Percentiles rank a stretch among this genome's conserved stretches.
These are phyloP conservation scores for Fonsecaea pedrosoi DNA, from an alignment of 2,329 filamentous ascomycete genomes.

Conservation along the genomic window DNA sequence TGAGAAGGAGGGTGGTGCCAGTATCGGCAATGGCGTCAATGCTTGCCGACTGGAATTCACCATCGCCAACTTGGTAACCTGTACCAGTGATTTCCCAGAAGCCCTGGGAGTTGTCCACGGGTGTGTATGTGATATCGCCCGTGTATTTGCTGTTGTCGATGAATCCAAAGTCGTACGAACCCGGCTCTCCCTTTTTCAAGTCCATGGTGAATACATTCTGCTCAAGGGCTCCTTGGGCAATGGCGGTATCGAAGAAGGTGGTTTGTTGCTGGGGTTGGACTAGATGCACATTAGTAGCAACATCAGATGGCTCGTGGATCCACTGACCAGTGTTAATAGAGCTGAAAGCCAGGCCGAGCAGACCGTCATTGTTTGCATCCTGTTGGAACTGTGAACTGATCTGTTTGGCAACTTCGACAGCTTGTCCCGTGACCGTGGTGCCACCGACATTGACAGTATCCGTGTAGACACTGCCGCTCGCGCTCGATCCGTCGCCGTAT, in stretches of 20 bases:
- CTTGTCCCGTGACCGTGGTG: slow-evolving; percentile 65
- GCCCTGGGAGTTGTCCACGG: slow-evolving; percentile 62
- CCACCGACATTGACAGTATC: slow-evolving; percentile 69
- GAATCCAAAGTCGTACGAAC: slow-evolving; percentile 65
- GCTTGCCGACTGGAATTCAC: slow-evolving; percentile 46
- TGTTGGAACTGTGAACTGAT: slow-evolving; percentile 62
- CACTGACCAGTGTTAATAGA: slow-evolving; percentile 60
- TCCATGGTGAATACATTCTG: slow-evolving; percentile 61
- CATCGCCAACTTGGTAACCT: slow-evolving; percentile 62
- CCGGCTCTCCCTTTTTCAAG: slow-evolving; percentile 60
- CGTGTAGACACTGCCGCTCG: slow-evolving; percentile 68
- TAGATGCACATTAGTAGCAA: slow-evolving; percentile 10
- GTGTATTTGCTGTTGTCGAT: slow-evolving; percentile 66
- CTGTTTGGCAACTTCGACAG: slow-evolving; percentile 68
- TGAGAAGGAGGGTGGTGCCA: slow-evolving; percentile 70
- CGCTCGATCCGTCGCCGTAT: slow-evolving; percentile 71
- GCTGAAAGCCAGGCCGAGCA: slow-evolving; percentile 67
- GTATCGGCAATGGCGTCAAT: slow-evolving; percentile 71
- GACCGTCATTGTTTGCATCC: slow-evolving; percentile 63
- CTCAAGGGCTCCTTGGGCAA: slow-evolving; percentile 53
- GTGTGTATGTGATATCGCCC: slow-evolving; percentile 63
- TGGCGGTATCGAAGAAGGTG: slow-evolving; percentile 68
- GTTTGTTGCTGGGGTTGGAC: slow-evolving; percentile 58
- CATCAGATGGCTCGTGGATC: not conserved
- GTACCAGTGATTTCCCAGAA: slow-evolving; percentile 68